A percentile compares a stretch with the other conserved stretches of the same genome.
Conservation (phyloP, 23 red algal species). For the Gracilaria domingensis region DNA sequence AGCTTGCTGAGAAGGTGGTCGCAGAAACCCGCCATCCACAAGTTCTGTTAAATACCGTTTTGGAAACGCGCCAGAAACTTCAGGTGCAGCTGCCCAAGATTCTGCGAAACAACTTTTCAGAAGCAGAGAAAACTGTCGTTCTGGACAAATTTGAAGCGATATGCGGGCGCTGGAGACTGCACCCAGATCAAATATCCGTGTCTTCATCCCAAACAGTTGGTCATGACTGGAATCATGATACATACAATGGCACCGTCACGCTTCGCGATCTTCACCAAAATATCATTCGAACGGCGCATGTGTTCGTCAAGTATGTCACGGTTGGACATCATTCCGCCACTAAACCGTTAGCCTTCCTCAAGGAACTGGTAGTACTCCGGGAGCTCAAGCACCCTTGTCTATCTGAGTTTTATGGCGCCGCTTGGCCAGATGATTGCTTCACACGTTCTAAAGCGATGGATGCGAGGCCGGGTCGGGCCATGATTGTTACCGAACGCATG, state of each 20-base stretch:
- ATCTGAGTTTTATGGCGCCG: constrained; percentile 22
- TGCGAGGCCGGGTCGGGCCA: neutral
- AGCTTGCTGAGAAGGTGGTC: neutral
- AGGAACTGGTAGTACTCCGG: neutral
- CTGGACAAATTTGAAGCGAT: neutral
- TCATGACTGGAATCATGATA: neutral
- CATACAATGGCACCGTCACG: constrained; percentile 22
- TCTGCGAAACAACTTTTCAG: neutral
- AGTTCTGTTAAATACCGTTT: neutral
- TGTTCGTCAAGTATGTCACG: constrained; percentile 26
- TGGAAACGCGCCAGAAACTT: neutral
- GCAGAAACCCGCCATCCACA: neutral
- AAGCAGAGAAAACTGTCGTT: neutral
- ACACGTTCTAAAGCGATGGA: neutral
- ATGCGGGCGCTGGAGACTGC: neutral
- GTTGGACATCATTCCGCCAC: neutral
- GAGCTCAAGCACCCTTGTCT: constrained; percentile 39
- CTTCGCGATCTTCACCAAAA: constrained; percentile 15
- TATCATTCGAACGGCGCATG: neutral
- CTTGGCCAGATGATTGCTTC: constrained; percentile 17
- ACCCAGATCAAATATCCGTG: neutral
- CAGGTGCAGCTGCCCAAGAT: neutral
- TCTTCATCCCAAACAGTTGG: neutral
- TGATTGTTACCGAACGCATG: constrained; percentile 30
- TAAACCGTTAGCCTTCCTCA: neutral